These are phyloP conservation scores for Calonectria pteridis DNA, from an alignment of 2,329 filamentous ascomycete genomes.

Conservation along the genomic window DNA sequence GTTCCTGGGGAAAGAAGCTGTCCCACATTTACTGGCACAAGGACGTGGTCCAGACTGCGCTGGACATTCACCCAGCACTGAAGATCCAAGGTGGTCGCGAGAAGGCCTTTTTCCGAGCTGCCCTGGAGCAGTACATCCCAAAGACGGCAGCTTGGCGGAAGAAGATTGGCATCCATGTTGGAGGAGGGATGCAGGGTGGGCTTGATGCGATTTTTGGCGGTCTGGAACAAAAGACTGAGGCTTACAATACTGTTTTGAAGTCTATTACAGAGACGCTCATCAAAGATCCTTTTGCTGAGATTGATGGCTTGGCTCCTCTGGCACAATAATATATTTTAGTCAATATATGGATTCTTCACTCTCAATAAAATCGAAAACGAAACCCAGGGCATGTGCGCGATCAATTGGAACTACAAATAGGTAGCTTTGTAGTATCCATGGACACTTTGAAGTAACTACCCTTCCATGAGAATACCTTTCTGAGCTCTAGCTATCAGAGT, in stretches of 20 bases:
- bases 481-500: no score
- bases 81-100: neutral
- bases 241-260: neutral
- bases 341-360: no score
- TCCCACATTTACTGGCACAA: neutral
- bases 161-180: neutral
- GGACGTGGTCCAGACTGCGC: neutral
- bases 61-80: neutral
- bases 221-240: neutral
- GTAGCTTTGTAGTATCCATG: no score
- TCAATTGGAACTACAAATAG: no score
- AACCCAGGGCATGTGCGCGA: no score
- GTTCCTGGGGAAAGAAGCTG: neutral
- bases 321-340: no score
- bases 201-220: neutral
- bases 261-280: neutral
- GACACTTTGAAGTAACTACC: no score
- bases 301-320: neutral
- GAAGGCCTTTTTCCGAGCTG: neutral
- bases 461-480: no score
- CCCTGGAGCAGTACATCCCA: neutral
- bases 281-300: neutral
- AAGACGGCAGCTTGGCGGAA: neutral
- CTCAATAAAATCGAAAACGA: no score
- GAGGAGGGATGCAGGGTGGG: neutral